Evolutionary conservation across 371 early-diverging fungal genomes (phyloP), one percentile per base, ranked within the genome.

Genomic region (Batrachochytrium dendrobatidis): DNA sequence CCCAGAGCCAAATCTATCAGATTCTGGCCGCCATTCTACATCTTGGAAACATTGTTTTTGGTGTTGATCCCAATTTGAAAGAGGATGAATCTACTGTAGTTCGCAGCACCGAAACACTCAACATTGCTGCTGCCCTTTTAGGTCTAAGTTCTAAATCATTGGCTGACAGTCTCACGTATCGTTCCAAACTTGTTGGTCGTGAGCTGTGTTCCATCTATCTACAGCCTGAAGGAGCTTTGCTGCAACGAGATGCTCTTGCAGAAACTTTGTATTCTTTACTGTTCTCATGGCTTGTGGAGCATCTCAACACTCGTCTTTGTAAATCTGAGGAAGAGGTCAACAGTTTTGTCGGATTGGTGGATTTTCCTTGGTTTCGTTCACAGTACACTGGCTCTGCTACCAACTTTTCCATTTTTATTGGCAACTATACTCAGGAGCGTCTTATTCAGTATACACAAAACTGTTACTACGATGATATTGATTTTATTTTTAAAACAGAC

Each of bases 11-110:
- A 57, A 84, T 94, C 35, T 86, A 89, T 54, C 87, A 90, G 55
- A 74, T 90, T 33, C 68, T 97, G 46, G 85, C 94, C 1, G 87
- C 91, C 8, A 89, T 97, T 59, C 73, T 97, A 45, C 88, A 90
- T 60, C 79, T 97, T 22, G 92, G 94, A 30, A 92, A 92, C 70
- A 71, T 97, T 61, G 69, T 79, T 24, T 97, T 95, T 65, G 46
- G 67, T 62, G n/a, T n/a, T n/a, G n/a, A n/a, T n/a, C n/a, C n/a
- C n/a, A n/a, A n/a, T n/a, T n/a, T n/a, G n/a, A n/a, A n/a, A n/a
- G n/a, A n/a, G n/a, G 67, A 64, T 61, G 3, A 57, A 63, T 49
- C 63, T 72, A 69, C 58, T 83, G 49, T 61, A 7, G 64, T 75
- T 48, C 61, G 56, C 22, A 72, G 70, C 31, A 58, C 69, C 46